These are phyloP conservation scores for Cutaneotrichosporon dermatis DNA, from an alignment of 1,284 basidiomycete genomes.

Conservation along the genomic window DNA sequence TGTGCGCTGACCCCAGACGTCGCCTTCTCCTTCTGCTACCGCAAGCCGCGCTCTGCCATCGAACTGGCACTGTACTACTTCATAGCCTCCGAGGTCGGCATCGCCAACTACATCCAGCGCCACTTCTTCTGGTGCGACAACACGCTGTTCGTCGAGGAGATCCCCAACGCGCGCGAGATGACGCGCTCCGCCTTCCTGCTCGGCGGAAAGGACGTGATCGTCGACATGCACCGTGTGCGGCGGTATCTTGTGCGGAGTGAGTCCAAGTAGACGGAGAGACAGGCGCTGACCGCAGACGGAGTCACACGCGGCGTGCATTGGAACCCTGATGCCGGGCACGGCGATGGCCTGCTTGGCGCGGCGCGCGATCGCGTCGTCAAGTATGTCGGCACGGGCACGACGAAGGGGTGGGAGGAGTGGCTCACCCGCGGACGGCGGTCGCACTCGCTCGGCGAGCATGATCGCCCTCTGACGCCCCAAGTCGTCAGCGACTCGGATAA, in stretches of 20 bases:
- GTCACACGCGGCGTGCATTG: slow-evolving; percentile 65
- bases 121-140: slow-evolving; percentile 70
- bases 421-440: slow-evolving; percentile 25
- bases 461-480: slow-evolving; percentile 7
- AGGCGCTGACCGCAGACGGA: slow-evolving; percentile 54
- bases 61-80: slow-evolving; percentile 81
- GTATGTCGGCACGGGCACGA: slow-evolving; percentile 56
- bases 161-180: slow-evolving; percentile 64
- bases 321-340: slow-evolving; percentile 65
- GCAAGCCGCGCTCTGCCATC: slow-evolving; percentile 60
- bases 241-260: slow-evolving; percentile 58
- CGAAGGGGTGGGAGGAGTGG: slow-evolving; percentile 34
- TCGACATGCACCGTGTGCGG: slow-evolving; percentile 70
- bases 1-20: slow-evolving; percentile 56
- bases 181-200: slow-evolving; percentile 60
- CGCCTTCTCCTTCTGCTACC: slow-evolving; percentile 82
- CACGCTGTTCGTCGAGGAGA: slow-evolving; percentile 81
- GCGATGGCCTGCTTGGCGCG: slow-evolving; percentile 61
- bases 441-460: slow-evolving; percentile 28
- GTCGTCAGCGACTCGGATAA: no score
- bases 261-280: no score
- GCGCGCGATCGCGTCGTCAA: slow-evolving; percentile 60
- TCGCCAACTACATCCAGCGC: slow-evolving; percentile 75
- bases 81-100: slow-evolving; percentile 75
- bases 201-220: slow-evolving; percentile 72